Evolutionary conservation across 805 yeast species (phyloP), one percentile per base, ranked within the genome.

Genomic region (Monosporozyma servazzii): DNA sequence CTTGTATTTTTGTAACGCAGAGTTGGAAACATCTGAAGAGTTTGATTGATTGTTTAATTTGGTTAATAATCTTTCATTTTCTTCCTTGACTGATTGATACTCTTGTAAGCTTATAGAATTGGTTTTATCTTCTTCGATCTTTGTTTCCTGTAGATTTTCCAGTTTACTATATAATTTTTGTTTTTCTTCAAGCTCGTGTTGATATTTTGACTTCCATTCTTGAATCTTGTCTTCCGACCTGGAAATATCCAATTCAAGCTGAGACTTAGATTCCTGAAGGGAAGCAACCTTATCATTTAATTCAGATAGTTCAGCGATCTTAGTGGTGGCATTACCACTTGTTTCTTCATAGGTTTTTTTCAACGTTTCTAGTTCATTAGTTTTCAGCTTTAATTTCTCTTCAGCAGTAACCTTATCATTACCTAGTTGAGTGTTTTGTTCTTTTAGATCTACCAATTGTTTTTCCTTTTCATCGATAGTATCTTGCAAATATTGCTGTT

Each of bases 221-320:
- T 58, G 53, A 2, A 72, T 48, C 47, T 62, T 66, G 5, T 58
- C 56, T 33, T 68, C 71, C 61, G 64, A 45, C 57, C 63, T 50
- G 63, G 56, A 54, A 62, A 74, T 44, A 49, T 57, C 57, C 63
- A 75, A 39, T 59, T 63, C 51, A 53, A 64, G 27, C 13, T 48
- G 51, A 46, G 54, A 20, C 21, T 61, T 60, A 1, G 54, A n/a
- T 30, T 64, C 68, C 47, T 65, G 68, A 10, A 74, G 47, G 3
- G 66, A 64, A n/a, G 61, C 61, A 1, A 73, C 41, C 21, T 70
- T 67, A 10, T 57, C 51, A 29, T 62, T 60, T 48, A 75, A 65
- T 37, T 69, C 64, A 1, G 56, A 54, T 3, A 69, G 69, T 31
- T 75, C 64, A 23, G 75, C 72, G n/a, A 68, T 64, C 6, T 71